Conservation (phyloP, 1,284 basidiomycete genomes). For the Cutaneotrichosporon cavernicola region DNA sequence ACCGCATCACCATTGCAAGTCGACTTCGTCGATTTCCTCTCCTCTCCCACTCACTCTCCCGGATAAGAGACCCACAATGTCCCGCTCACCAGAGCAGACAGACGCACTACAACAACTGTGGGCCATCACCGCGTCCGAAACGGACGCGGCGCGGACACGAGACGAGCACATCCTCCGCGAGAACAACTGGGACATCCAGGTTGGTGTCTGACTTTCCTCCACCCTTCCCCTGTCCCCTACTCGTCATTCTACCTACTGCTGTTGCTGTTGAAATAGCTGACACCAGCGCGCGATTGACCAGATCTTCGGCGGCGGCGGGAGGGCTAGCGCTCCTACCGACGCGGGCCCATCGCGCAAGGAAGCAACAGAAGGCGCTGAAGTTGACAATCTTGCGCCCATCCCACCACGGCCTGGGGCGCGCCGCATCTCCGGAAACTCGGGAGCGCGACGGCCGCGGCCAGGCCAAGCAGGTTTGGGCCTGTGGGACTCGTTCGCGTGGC, state of each 20-base stretch:
- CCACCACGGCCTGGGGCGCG: conserved; percentile 17
- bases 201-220: conserved; percentile 23
- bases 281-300: conserved; percentile 39
- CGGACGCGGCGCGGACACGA: conserved; percentile 36
- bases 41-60: background rate
- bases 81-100: conserved; percentile 36
- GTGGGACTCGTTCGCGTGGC: conserved; percentile 39
- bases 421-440: conserved; percentile 25
- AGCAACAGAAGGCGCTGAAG: conserved; percentile 18
- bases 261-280: conserved; percentile 3
- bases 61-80: conserved; percentile 15
- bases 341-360: conserved; percentile 13
- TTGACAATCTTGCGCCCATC: conserved; percentile 13
- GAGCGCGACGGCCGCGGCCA: conserved; percentile 1
- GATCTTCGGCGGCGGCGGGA: conserved; percentile 35
- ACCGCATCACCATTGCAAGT: background rate
- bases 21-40: background rate
- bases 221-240: background rate
- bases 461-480: conserved; percentile 14
- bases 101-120: conserved; percentile 46
- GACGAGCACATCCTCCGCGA: conserved; percentile 49
- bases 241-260: background rate
- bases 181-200: conserved; percentile 52
- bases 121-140: conserved; percentile 48
- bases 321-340: conserved; percentile 4